A percentile compares a stretch with the other conserved stretches of the same genome.
Evolutionary conservation across 169 alveolate species (phyloP).

Genomic region (Eimeria tenella): DNA sequence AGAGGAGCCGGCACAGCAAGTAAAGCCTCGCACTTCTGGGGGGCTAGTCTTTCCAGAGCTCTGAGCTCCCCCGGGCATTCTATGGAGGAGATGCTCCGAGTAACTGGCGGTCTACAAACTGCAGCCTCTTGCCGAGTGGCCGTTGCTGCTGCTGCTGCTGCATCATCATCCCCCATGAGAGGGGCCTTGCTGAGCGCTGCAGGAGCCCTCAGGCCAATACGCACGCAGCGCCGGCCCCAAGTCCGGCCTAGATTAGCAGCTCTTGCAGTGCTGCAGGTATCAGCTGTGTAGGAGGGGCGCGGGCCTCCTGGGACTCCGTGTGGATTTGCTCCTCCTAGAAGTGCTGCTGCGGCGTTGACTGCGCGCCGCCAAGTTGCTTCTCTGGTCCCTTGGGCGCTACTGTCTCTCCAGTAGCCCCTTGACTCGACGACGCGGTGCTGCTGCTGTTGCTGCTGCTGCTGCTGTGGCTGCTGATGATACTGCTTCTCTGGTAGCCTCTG

Average conservation of each 20-base stretch:
- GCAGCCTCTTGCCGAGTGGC: neutral
- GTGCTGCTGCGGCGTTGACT: neutral
- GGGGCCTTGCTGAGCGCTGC: neutral
- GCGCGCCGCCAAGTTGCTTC: neutral
- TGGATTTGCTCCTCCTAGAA: neutral
- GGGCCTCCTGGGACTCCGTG: neutral
- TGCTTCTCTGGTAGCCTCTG: conserved; percentile 3
- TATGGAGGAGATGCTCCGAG: neutral
- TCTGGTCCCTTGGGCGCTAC: neutral
- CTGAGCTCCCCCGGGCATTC: neutral
- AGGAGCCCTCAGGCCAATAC: neutral
- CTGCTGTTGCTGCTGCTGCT: neutral
- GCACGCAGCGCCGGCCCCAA: conserved; percentile 13
- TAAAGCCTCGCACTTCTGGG: neutral
- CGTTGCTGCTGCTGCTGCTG: conserved; percentile 23
- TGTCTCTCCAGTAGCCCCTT: conserved; percentile 11
- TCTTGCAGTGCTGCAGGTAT: neutral
- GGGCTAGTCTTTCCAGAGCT: conserved; percentile 1
- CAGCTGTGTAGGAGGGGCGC: neutral
- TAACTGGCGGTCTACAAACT: neutral
- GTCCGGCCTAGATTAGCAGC: neutral
- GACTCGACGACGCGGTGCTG: conserved; percentile 5
- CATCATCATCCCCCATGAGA: neutral
- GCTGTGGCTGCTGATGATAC: neutral
- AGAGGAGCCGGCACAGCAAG: neutral